A percentile compares a stretch with the other conserved stretches of the same genome.
phyloP scores from a whole-genome alignment of 495 filamentous ascomycete genomes.

The Cercophora scortea region DNA sequence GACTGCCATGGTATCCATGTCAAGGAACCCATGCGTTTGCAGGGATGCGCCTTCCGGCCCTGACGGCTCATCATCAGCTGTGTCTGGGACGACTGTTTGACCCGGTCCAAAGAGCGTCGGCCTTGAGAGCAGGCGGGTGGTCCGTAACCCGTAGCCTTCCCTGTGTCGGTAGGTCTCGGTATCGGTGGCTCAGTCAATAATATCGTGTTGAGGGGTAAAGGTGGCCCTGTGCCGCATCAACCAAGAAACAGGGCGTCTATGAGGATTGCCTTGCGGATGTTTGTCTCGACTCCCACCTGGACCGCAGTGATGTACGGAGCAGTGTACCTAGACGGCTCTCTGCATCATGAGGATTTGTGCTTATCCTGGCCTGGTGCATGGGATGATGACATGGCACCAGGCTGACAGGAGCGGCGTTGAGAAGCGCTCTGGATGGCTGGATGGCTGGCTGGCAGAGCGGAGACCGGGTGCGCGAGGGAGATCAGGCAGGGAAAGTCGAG shows the following conservation, averaged over 20 bases:
- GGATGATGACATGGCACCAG: not conserved
- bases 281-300: not conserved
- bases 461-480: not conserved
- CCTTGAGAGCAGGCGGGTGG: too few relatives aligned
- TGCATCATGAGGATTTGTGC: not conserved
- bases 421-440: not conserved
- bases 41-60: slow-evolving; percentile 7
- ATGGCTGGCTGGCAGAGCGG: not conserved
- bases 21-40: slow-evolving; percentile 11
- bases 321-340: not conserved
- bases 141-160: too few relatives aligned
- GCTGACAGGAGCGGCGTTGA: not conserved
- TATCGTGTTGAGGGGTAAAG: too few relatives aligned
- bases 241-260: not conserved
- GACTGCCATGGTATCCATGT: slow-evolving; percentile 10
- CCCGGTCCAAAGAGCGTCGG: not conserved
- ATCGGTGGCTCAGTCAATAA: too few relatives aligned
- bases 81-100: slow-evolving; percentile 10
- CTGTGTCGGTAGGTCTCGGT: too few relatives aligned
- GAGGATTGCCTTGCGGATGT: not conserved
- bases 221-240: too few relatives aligned
- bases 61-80: slow-evolving; percentile 16
- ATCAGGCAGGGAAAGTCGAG: not conserved
- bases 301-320: too few relatives aligned
- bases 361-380: not conserved